phyloP scores from a whole-genome alignment of 2,329 filamentous ascomycete species.

The Phoma sp. region DNA sequence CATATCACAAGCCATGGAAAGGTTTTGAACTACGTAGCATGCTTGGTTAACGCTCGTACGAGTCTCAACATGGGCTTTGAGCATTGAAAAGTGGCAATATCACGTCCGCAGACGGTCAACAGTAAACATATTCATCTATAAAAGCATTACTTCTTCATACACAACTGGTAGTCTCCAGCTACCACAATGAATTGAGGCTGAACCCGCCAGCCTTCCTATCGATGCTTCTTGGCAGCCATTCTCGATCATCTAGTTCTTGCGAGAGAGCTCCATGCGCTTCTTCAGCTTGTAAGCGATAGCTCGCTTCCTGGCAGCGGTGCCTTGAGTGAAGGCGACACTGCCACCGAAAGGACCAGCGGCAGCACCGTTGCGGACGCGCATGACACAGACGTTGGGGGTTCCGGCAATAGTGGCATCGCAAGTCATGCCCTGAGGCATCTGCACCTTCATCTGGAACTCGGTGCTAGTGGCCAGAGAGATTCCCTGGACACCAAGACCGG shows the following conservation, averaged over 20 bases:
- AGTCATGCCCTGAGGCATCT: slow-evolving; percentile 72
- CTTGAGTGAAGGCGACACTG: slow-evolving; percentile 70
- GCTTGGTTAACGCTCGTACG: too few species aligned
- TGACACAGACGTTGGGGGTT: slow-evolving; percentile 68
- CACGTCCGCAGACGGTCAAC: not conserved
- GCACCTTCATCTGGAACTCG: slow-evolving; percentile 68
- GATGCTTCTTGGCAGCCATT: not conserved
- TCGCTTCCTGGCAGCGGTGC: slow-evolving; percentile 63
- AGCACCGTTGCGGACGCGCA: slow-evolving; percentile 67
- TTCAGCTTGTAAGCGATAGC: slow-evolving; percentile 62
- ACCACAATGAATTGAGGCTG: not conserved
- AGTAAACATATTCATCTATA: not conserved
- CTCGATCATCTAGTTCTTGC: slow-evolving; percentile 24
- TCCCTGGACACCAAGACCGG: slow-evolving; percentile 63
- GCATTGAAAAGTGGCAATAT: not conserved
- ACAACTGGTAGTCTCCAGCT: not conserved
- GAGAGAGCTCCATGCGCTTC: slow-evolving; percentile 46
- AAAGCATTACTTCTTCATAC: not conserved
- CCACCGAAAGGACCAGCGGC: slow-evolving; percentile 71
- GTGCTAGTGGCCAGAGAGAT: slow-evolving; percentile 64
- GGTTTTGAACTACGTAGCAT: too few species aligned
- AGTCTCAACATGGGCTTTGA: too few species aligned
- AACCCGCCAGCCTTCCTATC: not conserved
- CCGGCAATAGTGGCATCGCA: slow-evolving; percentile 67
- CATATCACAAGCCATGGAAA: too few species aligned